A percentile compares a stretch with the other conserved stretches of the same genome.
These are phyloP conservation scores for Yarrowia deformans DNA, from an alignment of 805 yeast genomes.

Conservation along the genomic window DNA sequence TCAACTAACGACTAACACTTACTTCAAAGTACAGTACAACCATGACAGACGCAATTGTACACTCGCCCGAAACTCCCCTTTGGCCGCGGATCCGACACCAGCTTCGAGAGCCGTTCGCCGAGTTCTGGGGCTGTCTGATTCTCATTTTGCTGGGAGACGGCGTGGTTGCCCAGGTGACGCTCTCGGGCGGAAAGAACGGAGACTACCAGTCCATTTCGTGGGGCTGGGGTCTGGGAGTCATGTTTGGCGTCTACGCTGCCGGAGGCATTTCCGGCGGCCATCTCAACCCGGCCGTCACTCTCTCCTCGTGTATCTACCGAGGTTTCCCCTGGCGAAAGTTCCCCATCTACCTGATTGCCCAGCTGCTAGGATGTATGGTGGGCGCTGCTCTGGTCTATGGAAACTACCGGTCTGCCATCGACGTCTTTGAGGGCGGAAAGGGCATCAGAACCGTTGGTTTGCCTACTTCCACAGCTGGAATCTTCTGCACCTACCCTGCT, in stretches of 20 bases:
- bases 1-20: too few species aligned
- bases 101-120: slow-evolving; percentile 59
- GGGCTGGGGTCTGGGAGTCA: slow-evolving; percentile 64
- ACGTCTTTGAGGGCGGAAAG: slow-evolving; percentile 49
- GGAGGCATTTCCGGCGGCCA: slow-evolving; percentile 69
- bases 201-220: slow-evolving; percentile 55
- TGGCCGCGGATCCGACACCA: slow-evolving; percentile 45
- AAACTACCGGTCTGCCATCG: slow-evolving; percentile 54
- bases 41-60: slow-evolving; percentile 5
- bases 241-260: slow-evolving; percentile 58
- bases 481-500: slow-evolving; percentile 58
- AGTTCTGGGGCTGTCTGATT: slow-evolving; percentile 59
- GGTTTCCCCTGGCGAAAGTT: slow-evolving; percentile 61
- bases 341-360: slow-evolving; percentile 57
- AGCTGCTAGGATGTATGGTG: slow-evolving; percentile 58
- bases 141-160: slow-evolving; percentile 59
- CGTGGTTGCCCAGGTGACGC: slow-evolving; percentile 56
- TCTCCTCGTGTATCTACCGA: slow-evolving; percentile 58
- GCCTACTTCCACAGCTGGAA: slow-evolving; percentile 53
- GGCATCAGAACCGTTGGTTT: slow-evolving; percentile 49
- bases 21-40: too few species aligned
- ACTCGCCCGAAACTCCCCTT: slow-evolving; percentile 37
- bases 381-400: slow-evolving; percentile 59
- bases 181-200: slow-evolving; percentile 54
- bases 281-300: slow-evolving; percentile 61